phyloP scores from a whole-genome alignment of 169 alveolate species.

The Plasmodium malariae region DNA sequence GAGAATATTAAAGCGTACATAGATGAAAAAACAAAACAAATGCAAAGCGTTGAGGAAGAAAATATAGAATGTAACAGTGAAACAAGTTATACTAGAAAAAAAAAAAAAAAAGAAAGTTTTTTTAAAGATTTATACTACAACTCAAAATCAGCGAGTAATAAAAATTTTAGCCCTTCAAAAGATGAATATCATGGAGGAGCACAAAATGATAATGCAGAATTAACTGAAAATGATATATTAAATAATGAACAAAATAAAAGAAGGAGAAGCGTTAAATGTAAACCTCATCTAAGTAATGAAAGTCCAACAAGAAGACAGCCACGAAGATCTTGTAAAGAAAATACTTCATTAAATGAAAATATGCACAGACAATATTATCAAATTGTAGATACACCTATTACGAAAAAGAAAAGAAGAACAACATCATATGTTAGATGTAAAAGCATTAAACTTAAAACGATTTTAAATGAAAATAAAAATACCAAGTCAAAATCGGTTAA shows the following conservation, averaged over 20 bases:
- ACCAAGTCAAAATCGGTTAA: constrained; percentile 18
- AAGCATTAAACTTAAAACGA: not conserved
- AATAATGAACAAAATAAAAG: constrained; percentile 24
- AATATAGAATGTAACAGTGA: not conserved
- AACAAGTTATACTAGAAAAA: not conserved
- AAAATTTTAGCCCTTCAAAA: constrained; percentile 4
- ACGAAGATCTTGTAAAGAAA: constrained; percentile 71
- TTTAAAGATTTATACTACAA: constrained; percentile 2
- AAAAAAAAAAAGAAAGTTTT: constrained; percentile 10
- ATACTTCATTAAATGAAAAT: constrained; percentile 47
- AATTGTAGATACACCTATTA: constrained; percentile 42
- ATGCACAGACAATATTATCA: constrained; percentile 34
- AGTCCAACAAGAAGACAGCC: constrained; percentile 74
- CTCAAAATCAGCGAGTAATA: constrained; percentile 4
- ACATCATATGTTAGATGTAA: constrained; percentile 1
- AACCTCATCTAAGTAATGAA: constrained; percentile 45
- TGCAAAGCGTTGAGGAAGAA: constrained; percentile 1
- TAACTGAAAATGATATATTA: not conserved
- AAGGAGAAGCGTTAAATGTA: constrained; percentile 24
- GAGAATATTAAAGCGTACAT: not conserved
- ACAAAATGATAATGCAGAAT: constrained; percentile 1
- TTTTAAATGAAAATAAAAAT: not conserved
- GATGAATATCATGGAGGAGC: constrained; percentile 7
- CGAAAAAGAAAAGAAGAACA: constrained; percentile 40
- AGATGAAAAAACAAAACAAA: not conserved